Percentiles rank a stretch among this genome's conserved stretches.
Evolutionary conservation across 2,329 filamentous ascomycete genomes (phyloP).

Genomic region (Beauveria brongniartii): DNA sequence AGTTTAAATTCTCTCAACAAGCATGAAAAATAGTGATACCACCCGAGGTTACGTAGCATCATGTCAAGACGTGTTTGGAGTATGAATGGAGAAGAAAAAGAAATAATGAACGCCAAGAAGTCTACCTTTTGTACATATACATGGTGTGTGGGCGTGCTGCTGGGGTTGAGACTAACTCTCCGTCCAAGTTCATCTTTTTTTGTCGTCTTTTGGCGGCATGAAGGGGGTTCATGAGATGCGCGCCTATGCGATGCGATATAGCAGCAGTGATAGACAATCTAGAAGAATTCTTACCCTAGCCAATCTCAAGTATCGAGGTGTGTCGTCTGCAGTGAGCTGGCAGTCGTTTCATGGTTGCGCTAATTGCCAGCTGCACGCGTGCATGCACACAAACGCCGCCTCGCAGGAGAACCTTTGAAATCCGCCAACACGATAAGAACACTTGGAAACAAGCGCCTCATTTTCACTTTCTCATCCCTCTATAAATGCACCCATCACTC

Average conservation of each 20-base stretch:
- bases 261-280: not conserved
- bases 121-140: conserved; percentile 1
- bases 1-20: not conserved
- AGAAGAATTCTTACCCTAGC: not conserved
- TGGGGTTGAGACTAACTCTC: not conserved
- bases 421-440: not conserved
- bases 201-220: not conserved
- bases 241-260: not conserved
- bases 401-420: not conserved
- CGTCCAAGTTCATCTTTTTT: not conserved
- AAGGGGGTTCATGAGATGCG: not conserved
- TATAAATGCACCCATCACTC: too few species aligned
- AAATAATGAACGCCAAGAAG: not conserved
- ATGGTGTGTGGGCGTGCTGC: not conserved
- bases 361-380: not conserved
- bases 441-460: not conserved
- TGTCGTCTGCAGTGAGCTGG: not conserved
- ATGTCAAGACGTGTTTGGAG: not conserved
- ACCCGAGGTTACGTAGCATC: not conserved
- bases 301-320: not conserved
- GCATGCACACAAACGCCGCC: not conserved
- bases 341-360: not conserved
- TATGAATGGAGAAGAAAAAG: not conserved
- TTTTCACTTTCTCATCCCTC: too few species aligned
- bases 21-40: not conserved